phyloP scores from a whole-genome alignment of 441 rosid genomes.

The Bruguiera hainesii region DNA sequence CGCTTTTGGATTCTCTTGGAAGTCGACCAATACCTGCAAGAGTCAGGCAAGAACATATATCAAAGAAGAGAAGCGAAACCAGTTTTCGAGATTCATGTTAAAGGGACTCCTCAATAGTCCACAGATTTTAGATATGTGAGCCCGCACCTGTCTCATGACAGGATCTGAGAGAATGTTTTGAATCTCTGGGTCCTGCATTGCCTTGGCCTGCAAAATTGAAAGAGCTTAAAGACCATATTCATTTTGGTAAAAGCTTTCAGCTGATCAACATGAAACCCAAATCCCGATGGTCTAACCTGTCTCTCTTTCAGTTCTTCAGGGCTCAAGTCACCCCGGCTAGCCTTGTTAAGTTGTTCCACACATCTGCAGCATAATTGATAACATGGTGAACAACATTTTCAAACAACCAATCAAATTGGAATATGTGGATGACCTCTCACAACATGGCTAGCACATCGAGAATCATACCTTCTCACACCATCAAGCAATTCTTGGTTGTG shows the following conservation, averaged over 20 bases:
- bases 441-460: not conserved
- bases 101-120: too few relatives aligned
- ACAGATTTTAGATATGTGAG: not conserved
- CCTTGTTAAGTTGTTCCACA: conserved; percentile 75
- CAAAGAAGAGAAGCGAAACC: not conserved
- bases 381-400: not conserved
- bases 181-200: conserved; percentile 91
- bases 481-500: conserved; percentile 82
- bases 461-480: conserved; percentile 60
- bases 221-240: not conserved
- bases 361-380: conserved; percentile 41
- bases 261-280: not conserved
- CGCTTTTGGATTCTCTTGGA: conserved; percentile 90
- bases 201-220: conserved; percentile 61
- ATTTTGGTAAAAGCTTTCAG: not conserved
- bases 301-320: conserved; percentile 95
- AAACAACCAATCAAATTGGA: not conserved
- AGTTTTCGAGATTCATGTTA: too few relatives aligned
- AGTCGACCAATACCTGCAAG: conserved; percentile 70
- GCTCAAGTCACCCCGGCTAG: conserved; percentile 79
- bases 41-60: not conserved
- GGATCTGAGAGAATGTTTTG: conserved; percentile 94
- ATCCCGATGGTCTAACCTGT: conserved; percentile 47
- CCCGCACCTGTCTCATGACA: conserved; percentile 84
- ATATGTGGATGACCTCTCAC: too few relatives aligned